A percentile compares a stretch with the other conserved stretches of the same genome.
Conservation (phyloP, 2,329 filamentous ascomycete genomes). For the Didymella segeticola region DNA sequence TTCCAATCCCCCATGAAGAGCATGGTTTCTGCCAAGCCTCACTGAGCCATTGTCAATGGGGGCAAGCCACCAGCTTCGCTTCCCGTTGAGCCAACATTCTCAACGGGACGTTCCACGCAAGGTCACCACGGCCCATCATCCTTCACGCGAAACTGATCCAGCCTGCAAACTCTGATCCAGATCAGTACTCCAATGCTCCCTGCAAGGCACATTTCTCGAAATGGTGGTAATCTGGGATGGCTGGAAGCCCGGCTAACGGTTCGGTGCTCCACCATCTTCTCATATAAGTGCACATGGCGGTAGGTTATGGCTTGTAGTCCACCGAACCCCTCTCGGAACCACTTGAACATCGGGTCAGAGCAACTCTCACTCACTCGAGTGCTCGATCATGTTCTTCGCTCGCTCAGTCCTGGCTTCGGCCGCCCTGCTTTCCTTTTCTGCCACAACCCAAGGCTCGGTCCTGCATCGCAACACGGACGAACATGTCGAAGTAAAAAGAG, state of each 20-base stretch:
- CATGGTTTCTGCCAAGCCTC: slow-evolving; percentile 31
- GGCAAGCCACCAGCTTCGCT: slow-evolving; percentile 28
- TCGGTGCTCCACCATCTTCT: slow-evolving; percentile 9
- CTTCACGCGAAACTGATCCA: slow-evolving; percentile 38
- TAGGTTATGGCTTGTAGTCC: slow-evolving; percentile 18
- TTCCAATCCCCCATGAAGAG: slow-evolving; percentile 32
- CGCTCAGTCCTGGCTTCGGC: slow-evolving; percentile 42
- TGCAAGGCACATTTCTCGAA: slow-evolving; percentile 48
- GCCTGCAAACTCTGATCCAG: slow-evolving; percentile 25
- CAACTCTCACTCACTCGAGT: slow-evolving; percentile 43
- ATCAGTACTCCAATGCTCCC: slow-evolving; percentile 38
- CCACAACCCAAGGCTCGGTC: slow-evolving; percentile 25
- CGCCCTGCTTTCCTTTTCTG: slow-evolving; percentile 40
- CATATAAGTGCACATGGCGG: slow-evolving; percentile 39
- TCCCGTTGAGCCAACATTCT: slow-evolving; percentile 32
- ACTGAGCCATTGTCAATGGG: slow-evolving; percentile 22
- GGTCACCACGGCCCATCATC: slow-evolving; percentile 30
- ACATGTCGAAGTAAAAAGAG: slow-evolving; percentile 9
- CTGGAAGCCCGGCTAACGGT: slow-evolving; percentile 30
- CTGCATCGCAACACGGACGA: slow-evolving; percentile 21
- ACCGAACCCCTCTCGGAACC: slow-evolving; percentile 24
- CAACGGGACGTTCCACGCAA: slow-evolving; percentile 35
- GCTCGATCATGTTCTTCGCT: slow-evolving; percentile 45
- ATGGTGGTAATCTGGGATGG: slow-evolving; percentile 35
- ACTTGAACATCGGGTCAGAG: slow-evolving; percentile 34